A percentile compares a stretch with the other conserved stretches of the same genome.
Conservation (phyloP, 495 filamentous ascomycete genomes). For the Hypoxylon trugodes region DNA sequence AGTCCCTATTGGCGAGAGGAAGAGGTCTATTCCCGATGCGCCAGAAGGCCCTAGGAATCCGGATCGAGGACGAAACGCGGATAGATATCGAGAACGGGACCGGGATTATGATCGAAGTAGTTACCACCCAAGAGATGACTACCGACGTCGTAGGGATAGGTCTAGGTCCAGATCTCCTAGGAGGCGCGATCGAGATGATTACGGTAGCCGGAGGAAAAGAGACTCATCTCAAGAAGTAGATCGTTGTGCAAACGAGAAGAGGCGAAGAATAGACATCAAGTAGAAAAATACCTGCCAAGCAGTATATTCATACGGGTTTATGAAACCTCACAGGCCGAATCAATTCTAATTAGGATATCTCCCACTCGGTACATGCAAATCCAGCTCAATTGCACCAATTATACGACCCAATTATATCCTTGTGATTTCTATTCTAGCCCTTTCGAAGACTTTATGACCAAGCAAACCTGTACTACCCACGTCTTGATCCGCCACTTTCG, state of each 20-base stretch:
- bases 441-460: conserved; percentile 78
- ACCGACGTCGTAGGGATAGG: conserved; percentile 42
- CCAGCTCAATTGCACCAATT: not conserved
- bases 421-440: conserved; percentile 84
- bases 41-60: conserved; percentile 48
- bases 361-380: not conserved
- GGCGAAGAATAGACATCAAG: conserved; percentile 65
- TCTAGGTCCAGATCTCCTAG: conserved; percentile 50
- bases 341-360: not conserved
- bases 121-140: conserved; percentile 47
- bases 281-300: not conserved
- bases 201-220: conserved; percentile 65
- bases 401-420: conserved; percentile 63
- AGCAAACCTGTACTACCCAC: conserved; percentile 62
- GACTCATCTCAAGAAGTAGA: conserved; percentile 69
- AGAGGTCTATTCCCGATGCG: conserved; percentile 51
- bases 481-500: conserved; percentile 66
- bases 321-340: not conserved
- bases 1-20: conserved; percentile 66
- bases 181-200: conserved; percentile 60
- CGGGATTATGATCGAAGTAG: conserved; percentile 44
- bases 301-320: conserved; percentile 1
- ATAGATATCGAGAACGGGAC: conserved; percentile 36
- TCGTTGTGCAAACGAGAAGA: conserved; percentile 68
- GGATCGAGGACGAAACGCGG: conserved; percentile 44